Base-by-base conservation (phyloP, 2,329 filamentous ascomycete genomes). In the Fusarium luffae region DNA sequence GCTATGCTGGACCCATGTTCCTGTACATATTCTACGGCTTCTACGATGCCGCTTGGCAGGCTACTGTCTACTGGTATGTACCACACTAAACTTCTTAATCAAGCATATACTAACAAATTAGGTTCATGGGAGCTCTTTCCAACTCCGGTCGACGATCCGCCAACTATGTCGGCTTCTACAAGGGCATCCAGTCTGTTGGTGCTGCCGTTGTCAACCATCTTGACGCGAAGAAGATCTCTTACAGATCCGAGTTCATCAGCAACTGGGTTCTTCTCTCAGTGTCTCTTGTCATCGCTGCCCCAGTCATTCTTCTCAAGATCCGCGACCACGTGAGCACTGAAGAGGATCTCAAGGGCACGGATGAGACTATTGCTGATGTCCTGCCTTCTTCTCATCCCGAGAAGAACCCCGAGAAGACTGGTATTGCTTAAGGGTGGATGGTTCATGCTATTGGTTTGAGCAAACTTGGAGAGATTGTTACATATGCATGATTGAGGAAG, bases 81-180 rank as follows among this genome's bases (percentile, higher is more conserved):
- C 1, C 2, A 4, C 19, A 18, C 2, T 83, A 4, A 85, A 84
- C 40, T 2, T 11, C 6, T 1, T 82, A 4, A 8, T 4, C 4
- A 5, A 18, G 10, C 3, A 25, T 16, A 25, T 51, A n/a, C 70
- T 74, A 42, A 74, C 34, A 6, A 11, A 4, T 5, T 12, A 90
- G 90, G 90, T 94, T 92, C 83, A 97, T 98, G 92, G 95, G 95
- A 52, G 89, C 94, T 10, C 85, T 98, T 44, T 94, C 93, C 77
- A 98, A 98, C 87, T 97, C 95, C 69, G 89, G 92, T 65, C 93
- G 94, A 79, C 95, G 94, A 80, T 88, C 95, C 28, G 94, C 95
- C 82, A 97, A 98, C 84, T 92, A 95, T 76, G 92, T 93, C 43
- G 94, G 93, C 92, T 94, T 93, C 82, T 94, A 94, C 84, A 94